Percentiles rank a stretch among this genome's conserved stretches.
Evolutionary conservation across 768 basidiomycete species (phyloP).

Genomic region (Mrakia blollopis): DNA sequence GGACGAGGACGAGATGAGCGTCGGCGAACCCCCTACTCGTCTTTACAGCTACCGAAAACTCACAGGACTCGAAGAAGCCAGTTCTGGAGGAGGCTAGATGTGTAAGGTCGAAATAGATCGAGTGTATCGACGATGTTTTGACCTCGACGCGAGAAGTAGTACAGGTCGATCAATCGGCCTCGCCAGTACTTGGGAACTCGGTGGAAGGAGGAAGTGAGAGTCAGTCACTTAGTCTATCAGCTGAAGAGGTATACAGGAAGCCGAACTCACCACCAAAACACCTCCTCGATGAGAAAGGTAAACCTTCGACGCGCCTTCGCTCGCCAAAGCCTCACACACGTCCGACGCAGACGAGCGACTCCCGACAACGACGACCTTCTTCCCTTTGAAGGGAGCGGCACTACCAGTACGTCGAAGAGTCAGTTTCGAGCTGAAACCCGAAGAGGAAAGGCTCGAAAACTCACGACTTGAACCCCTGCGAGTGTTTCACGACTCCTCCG

Average conservation of each 20-base stretch:
- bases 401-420: no score
- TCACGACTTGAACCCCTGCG: background rate
- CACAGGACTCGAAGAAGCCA: background rate
- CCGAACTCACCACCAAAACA: background rate
- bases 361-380: background rate
- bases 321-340: background rate
- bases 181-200: background rate
- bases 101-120: background rate
- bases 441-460: background rate
- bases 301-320: background rate
- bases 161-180: background rate
- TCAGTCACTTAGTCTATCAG: background rate
- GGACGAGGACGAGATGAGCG: background rate
- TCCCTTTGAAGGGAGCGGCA: background rate
- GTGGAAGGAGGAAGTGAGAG: background rate
- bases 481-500: constrained; percentile 5
- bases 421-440: no score
- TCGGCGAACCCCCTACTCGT: no score
- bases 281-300: constrained; percentile 14
- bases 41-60: no score
- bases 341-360: constrained; percentile 1
- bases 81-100: background rate
- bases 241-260: background rate
- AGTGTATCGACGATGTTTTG: background rate
- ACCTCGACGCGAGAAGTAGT: background rate